phyloP scores from a whole-genome alignment of 345 rosid genomes.

The Theobroma cacao region DNA sequence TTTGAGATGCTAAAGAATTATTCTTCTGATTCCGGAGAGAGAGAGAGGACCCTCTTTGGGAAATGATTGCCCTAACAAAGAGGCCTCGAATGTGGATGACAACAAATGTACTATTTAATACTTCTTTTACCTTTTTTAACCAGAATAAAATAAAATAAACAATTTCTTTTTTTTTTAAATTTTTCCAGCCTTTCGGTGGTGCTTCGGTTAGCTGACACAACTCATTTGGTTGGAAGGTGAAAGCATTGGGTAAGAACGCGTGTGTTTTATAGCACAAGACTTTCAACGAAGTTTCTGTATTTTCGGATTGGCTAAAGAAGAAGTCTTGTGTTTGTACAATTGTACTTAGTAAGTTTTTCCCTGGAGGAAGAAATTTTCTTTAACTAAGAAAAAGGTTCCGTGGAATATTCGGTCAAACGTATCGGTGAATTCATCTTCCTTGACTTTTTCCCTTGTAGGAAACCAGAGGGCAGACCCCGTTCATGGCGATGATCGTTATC shows the following conservation, averaged over 20 bases:
- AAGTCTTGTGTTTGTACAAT: background rate
- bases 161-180: background rate
- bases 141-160: background rate
- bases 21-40: conserved; percentile 18
- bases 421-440: background rate
- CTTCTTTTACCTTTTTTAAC: background rate
- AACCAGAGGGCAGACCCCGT: no score
- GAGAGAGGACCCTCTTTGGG: background rate
- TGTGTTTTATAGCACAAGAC: no score
- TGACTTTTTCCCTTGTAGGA: background rate
- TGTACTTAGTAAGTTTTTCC: no score
- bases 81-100: background rate
- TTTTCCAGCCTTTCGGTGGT: background rate
- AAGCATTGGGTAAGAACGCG: background rate
- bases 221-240: background rate
- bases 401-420: no score
- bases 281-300: no score
- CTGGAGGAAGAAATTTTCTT: no score
- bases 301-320: background rate
- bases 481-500: no score
- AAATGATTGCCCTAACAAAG: background rate
- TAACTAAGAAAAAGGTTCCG: no score
- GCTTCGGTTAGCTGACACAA: background rate
- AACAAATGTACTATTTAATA: no score
- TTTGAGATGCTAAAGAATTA: conserved; percentile 9